These are phyloP conservation scores for Pythium vanterpoolii DNA, from an alignment of 352 stramenopile species.

Conservation along the genomic window DNA sequence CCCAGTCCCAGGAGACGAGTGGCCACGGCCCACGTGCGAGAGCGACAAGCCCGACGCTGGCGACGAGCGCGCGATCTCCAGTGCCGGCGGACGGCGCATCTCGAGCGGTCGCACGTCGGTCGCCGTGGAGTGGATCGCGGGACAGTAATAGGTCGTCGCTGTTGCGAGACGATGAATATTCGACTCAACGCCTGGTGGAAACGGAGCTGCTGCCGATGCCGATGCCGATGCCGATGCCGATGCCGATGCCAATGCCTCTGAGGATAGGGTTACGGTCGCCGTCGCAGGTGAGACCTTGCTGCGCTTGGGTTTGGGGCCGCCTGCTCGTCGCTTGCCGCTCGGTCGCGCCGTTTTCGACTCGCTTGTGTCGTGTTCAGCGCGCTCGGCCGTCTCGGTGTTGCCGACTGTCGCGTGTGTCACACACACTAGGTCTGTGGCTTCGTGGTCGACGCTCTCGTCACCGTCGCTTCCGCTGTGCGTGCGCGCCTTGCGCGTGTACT, in stretches of 20 bases:
- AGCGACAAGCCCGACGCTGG: background rate
- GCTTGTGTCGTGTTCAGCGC: too few relatives aligned
- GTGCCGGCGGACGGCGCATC: background rate
- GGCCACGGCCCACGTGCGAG: background rate
- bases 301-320: conserved; percentile 3
- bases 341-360: background rate
- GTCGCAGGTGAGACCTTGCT: conserved; percentile 6
- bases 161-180: too few relatives aligned
- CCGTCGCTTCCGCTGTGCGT: conserved; percentile 24
- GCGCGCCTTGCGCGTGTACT: conserved; percentile 54
- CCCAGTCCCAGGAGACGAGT: too few relatives aligned
- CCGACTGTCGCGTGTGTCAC: too few relatives aligned
- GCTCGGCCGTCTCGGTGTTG: too few relatives aligned
- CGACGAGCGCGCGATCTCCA: background rate
- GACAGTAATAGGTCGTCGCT: background rate
- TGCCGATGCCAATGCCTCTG: background rate
- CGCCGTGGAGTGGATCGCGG: background rate
- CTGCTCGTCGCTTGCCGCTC: background rate
- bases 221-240: background rate
- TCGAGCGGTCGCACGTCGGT: conserved; percentile 2
- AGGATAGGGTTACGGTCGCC: too few relatives aligned
- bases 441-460: background rate
- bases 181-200: too few relatives aligned
- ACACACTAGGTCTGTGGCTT: too few relatives aligned
- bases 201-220: background rate